Evolutionary conservation across 2,329 filamentous ascomycete species (phyloP).

Genomic region (Cladosporium austrohemisphaericum): DNA sequence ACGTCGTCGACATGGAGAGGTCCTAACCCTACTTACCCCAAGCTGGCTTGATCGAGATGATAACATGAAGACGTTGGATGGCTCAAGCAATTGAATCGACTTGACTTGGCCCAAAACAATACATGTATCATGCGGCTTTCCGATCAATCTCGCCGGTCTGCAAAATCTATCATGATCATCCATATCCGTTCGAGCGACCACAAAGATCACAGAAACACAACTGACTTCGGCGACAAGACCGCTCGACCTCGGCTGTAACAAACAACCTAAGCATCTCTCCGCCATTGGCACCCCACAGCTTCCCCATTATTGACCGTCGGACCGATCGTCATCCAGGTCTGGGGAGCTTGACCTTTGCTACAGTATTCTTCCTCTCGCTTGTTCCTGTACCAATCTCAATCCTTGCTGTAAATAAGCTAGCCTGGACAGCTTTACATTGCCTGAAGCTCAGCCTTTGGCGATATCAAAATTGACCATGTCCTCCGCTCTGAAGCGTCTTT

Average conservation of each 20-base stretch:
- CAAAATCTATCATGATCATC: no score
- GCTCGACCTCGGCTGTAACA: conserved; percentile 8
- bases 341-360: background rate
- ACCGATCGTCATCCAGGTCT: background rate
- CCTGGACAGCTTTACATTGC: background rate
- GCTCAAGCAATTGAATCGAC: no score
- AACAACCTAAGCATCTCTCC: conserved; percentile 7
- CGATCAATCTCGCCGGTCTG: no score
- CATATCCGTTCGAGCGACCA: background rate
- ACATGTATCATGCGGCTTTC: no score
- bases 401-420: no score
- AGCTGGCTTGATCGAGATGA: no score
- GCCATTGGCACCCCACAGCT: conserved; percentile 7
- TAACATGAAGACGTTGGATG: no score
- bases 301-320: conserved; percentile 1
- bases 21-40: no score
- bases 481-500: conserved; percentile 58
- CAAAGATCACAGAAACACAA: background rate
- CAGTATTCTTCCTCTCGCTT: background rate
- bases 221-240: background rate
- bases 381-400: background rate
- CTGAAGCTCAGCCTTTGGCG: background rate
- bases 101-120: no score
- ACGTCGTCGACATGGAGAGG: no score
- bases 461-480: conserved; percentile 59